phyloP scores from a whole-genome alignment of 441 rosid genomes.

The Eruca vesicaria region DNA sequence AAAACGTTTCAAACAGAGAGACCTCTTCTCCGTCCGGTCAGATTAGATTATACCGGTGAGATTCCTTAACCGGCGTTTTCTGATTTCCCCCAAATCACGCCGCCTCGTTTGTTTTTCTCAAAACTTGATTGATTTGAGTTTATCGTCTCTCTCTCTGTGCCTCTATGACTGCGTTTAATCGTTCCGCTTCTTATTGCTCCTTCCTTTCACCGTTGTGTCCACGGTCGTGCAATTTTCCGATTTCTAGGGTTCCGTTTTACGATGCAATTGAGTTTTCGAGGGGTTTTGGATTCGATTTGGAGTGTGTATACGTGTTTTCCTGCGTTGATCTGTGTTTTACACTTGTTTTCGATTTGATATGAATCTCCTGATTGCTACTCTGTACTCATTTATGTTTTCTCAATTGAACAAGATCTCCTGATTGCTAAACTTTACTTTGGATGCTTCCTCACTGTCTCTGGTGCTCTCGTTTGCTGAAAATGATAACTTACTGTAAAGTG shows the following conservation, averaged over 20 bases:
- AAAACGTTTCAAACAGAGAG: conserved; percentile 7
- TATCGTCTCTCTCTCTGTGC: too few species aligned
- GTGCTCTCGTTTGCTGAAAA: background rate
- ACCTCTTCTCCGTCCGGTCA: conserved; percentile 14
- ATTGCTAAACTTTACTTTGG: too few species aligned
- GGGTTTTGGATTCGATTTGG: conserved; percentile 41
- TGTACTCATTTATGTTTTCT: conserved; percentile 12
- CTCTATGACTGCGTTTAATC: too few species aligned
- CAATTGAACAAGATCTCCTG: conserved; percentile 15
- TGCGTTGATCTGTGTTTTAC: conserved; percentile 57
- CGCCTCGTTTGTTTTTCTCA: background rate
- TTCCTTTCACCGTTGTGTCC: too few species aligned
- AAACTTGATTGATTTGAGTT: too few species aligned
- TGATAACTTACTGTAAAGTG: conserved; percentile 6
- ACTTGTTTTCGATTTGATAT: conserved; percentile 12
- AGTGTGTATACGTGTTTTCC: conserved; percentile 23
- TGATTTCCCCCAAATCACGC: background rate
- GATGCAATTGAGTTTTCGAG: conserved; percentile 38
- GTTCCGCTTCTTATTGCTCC: too few species aligned
- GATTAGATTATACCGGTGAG: conserved; percentile 30
- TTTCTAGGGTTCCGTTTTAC: conserved; percentile 30
- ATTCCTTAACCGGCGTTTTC: background rate
- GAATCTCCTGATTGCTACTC: conserved; percentile 17
- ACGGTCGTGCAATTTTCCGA: background rate
- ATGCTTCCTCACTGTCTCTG: background rate